Conservation (phyloP, 1,139 yeast species). For the Pichia sp. region DNA sequence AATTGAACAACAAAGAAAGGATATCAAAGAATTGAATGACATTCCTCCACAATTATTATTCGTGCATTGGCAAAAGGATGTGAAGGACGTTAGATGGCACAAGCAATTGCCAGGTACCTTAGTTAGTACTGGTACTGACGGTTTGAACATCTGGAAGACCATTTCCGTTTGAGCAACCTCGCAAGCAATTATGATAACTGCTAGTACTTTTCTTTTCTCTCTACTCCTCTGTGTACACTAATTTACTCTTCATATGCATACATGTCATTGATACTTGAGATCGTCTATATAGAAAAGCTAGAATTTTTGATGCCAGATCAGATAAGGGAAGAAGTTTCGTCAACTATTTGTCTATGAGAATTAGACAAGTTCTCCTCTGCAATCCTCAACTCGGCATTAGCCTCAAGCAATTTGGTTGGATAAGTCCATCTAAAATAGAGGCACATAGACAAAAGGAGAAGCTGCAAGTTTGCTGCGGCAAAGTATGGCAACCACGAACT, state of each 20-base stretch:
- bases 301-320: too few relatives aligned
- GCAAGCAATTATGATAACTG: conserved; percentile 8
- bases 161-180: conserved; percentile 61
- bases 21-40: conserved; percentile 71
- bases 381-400: conserved; percentile 25
- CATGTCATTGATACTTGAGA: too few relatives aligned
- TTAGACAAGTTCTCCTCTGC: conserved; percentile 15
- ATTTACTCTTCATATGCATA: too few relatives aligned
- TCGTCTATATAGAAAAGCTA: too few relatives aligned
- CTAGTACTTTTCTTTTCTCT: not conserved
- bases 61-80: conserved; percentile 98
- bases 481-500: conserved; percentile 81
- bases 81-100: conserved; percentile 98
- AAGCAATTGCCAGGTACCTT: conserved; percentile 93
- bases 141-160: conserved; percentile 92
- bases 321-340: conserved; percentile 9
- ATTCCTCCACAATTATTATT: conserved; percentile 94
- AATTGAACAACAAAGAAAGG: conserved; percentile 67
- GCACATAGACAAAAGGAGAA: conserved; percentile 44
- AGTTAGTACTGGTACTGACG: conserved; percentile 93
- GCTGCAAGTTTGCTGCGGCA: conserved; percentile 65
- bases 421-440: conserved; percentile 33
- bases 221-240: too few relatives aligned
- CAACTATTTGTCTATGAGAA: not conserved
- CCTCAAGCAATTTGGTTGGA: conserved; percentile 22